Percentiles rank a stretch among this genome's conserved stretches.
Evolutionary conservation across 371 early-diverging fungal genomes (phyloP).

Genomic region (Fennellomyces sp.): DNA sequence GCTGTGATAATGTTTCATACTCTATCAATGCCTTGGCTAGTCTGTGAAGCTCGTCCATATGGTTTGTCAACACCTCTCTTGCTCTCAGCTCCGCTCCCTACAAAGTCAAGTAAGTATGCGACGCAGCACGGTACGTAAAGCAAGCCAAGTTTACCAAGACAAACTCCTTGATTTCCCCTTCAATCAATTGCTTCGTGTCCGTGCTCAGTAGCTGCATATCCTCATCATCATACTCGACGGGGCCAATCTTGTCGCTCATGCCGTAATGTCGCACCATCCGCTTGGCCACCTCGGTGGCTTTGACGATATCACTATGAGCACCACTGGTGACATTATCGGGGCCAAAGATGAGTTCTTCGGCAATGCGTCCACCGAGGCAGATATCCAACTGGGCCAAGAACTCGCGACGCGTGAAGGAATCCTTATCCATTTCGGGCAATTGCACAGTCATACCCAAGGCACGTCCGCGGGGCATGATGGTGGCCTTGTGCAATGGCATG

Average conservation of each 20-base stretch:
- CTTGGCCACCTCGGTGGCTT: slow-evolving; percentile 86
- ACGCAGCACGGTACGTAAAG: too few species aligned
- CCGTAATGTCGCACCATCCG: slow-evolving; percentile 89
- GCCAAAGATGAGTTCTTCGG: slow-evolving; percentile 93
- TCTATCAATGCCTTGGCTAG: slow-evolving; percentile 92
- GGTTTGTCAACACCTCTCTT: slow-evolving; percentile 66
- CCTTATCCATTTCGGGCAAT: slow-evolving; percentile 90
- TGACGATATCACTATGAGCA: slow-evolving; percentile 83
- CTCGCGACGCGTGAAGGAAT: slow-evolving; percentile 77
- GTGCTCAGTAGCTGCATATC: slow-evolving; percentile 70
- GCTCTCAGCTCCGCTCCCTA: slow-evolving; percentile 72
- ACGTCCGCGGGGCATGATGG: slow-evolving; percentile 92
- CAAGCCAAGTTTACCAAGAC: slow-evolving; percentile 73
- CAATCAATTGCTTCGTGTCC: slow-evolving; percentile 75
- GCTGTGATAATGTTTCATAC: slow-evolving; percentile 82
- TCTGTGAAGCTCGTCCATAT: slow-evolving; percentile 87
- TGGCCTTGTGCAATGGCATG: slow-evolving; percentile 93
- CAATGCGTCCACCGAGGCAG: slow-evolving; percentile 93
- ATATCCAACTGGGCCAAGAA: slow-evolving; percentile 88
- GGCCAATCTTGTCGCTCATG: slow-evolving; percentile 86
- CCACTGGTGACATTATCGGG: slow-evolving; percentile 90
- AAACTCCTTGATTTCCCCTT: slow-evolving; percentile 75
- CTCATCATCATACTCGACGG: slow-evolving; percentile 58
- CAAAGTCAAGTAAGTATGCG: too few species aligned
- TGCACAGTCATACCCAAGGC: slow-evolving; percentile 90